Base-by-base conservation (phyloP, 805 yeast species). In the Komagataella populi region DNA sequence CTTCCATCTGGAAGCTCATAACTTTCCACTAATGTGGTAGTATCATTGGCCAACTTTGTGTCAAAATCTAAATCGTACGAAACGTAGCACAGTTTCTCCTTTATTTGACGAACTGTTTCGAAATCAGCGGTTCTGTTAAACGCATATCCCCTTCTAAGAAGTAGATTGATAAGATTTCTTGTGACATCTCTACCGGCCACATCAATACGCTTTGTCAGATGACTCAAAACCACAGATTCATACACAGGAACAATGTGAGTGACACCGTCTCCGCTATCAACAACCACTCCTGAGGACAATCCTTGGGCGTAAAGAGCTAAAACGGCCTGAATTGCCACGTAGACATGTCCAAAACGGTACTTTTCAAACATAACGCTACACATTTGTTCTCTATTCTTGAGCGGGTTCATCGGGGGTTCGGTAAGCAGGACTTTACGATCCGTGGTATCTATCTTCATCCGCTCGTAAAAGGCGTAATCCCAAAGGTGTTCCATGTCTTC, bases 161-260 rank as follows among this genome's bases (percentile, higher is more conserved):
- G 73, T 57, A 93, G 73, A 61, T 84, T 93, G 68, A 93, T 90
- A 69, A 93, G 75, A 68, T 93, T 88, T 63, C 96, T 80, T n/a
- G 99, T 93, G 48, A 93, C 97, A 63, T 93, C 99, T 67, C 99
- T 80, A 60, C 99, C 99, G 4, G 99, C 99, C 55, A 93, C 96
- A 66, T 93, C 96, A 60, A 93, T 73, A 65, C 99, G 81, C 62
- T 84, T 80, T 17, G 96, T 91, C 60, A 88, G 74, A 67, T 93
- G 98, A 66, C 87, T 91, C 64, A 93, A 77, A n/a, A 93, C 99
- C 46, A 87, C 96, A 4, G 95, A 84, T 70, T 93, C 98, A 67
- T 93, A 93, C 45, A 93, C 99, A 20, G 99, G 99, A 46, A 93
- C 97, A 67, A 93, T 84, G 65, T 93, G 99, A 3, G 99, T 93